Evolutionary conservation across 352 stramenopile species (phyloP).

Genomic region (Phytopythium montanum): DNA sequence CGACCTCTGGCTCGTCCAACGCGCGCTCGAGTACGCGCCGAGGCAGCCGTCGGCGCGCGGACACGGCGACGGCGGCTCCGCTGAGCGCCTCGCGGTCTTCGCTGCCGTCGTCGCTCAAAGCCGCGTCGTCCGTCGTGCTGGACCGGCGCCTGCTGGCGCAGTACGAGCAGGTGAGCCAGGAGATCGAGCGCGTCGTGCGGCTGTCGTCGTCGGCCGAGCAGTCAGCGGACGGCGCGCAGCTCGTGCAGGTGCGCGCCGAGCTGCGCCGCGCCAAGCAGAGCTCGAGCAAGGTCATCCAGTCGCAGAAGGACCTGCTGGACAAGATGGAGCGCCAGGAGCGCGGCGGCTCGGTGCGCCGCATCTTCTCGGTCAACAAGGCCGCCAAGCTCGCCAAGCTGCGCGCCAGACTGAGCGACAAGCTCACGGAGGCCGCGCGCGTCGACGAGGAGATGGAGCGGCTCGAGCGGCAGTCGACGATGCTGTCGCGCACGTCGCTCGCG

Average conservation of each 20-base stretch:
- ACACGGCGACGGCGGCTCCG: constrained; percentile 18
- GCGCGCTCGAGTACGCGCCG: constrained; percentile 12
- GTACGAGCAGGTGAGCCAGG: constrained; percentile 73
- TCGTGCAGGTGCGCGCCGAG: constrained; percentile 38
- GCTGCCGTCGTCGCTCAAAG: constrained; percentile 25
- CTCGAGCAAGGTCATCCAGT: constrained; percentile 74
- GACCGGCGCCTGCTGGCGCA: constrained; percentile 65
- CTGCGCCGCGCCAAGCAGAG: constrained; percentile 56
- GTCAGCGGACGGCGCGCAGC: constrained; percentile 15
- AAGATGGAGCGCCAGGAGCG: constrained; percentile 79
- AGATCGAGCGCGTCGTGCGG: constrained; percentile 69
- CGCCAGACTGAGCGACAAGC: constrained; percentile 65
- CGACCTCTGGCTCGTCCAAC: constrained; percentile 2
- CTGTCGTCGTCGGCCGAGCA: constrained; percentile 20
- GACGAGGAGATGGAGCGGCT: constrained; percentile 66
- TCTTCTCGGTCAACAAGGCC: constrained; percentile 69
- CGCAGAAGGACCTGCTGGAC: constrained; percentile 76
- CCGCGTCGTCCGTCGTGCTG: constrained; percentile 28
- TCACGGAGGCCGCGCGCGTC: constrained; percentile 58
- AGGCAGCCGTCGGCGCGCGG: constrained; percentile 21
- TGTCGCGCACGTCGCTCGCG: constrained; percentile 55
- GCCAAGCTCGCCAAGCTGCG: constrained; percentile 73
- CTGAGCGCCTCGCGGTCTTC: constrained; percentile 26
- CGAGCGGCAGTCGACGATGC: constrained; percentile 57
- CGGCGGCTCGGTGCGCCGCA: constrained; percentile 41